Evolutionary conservation across 192 early-diverging fungal species (phyloP).

Genomic region (Coemansia pectinata): DNA sequence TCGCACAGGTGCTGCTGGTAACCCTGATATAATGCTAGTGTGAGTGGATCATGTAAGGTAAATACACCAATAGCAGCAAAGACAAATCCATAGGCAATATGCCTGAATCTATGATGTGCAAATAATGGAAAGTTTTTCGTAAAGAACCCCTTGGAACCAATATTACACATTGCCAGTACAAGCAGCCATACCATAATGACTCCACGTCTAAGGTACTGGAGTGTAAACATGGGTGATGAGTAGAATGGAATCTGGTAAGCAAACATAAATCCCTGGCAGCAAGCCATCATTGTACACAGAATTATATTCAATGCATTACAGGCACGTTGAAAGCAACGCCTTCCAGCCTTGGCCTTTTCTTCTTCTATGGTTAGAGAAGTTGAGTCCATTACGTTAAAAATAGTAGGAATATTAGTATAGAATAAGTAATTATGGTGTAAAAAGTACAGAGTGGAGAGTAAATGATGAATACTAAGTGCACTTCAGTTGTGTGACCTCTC

Average conservation of each 20-base stretch:
- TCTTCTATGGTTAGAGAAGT: neutral
- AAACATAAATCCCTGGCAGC: neutral
- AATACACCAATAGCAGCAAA: neutral
- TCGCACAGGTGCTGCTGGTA: neutral
- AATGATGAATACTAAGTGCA: no score
- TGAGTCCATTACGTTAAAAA: neutral
- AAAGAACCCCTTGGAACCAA: neutral
- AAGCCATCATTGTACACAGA: neutral
- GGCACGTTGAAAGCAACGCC: neutral
- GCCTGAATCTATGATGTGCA: neutral
- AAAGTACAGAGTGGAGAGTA: no score
- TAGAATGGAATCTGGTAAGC: neutral
- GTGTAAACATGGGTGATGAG: neutral
- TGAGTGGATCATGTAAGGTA: neutral
- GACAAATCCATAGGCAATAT: neutral
- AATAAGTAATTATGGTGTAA: no score
- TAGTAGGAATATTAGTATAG: no score
- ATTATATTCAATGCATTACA: neutral
- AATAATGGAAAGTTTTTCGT: neutral
- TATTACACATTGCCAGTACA: neutral
- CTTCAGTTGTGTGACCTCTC: no score
- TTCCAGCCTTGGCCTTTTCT: neutral
- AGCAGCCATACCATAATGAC: neutral
- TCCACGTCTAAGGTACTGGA: neutral
- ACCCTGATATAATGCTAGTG: neutral